phyloP scores from a whole-genome alignment of 2,329 filamentous ascomycete genomes.

The Aureobasidium sp. region DNA sequence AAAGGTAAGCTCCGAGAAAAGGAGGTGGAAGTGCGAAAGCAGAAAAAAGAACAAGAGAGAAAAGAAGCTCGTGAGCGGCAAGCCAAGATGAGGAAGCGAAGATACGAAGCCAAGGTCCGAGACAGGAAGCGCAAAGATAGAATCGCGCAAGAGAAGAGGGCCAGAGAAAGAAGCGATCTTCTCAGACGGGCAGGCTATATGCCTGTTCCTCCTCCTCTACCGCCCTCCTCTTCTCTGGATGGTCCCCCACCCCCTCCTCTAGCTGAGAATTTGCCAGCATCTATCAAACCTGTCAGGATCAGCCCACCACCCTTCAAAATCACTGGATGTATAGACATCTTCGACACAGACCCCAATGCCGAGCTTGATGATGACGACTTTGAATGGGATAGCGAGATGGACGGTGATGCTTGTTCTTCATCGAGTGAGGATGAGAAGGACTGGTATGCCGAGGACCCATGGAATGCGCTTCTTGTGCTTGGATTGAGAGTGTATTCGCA shows the following conservation, averaged over 20 bases:
- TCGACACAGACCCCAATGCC: slow-evolving; percentile 2
- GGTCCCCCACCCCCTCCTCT: neutral
- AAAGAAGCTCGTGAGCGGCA: slow-evolving; percentile 26
- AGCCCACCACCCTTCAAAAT: neutral
- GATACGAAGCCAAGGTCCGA: slow-evolving; percentile 17
- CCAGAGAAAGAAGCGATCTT: slow-evolving; percentile 8
- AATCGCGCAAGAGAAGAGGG: slow-evolving; percentile 22
- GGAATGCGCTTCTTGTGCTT: slow-evolving; percentile 55
- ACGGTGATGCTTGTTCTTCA: neutral
- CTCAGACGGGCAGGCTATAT: neutral
- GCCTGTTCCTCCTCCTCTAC: neutral
- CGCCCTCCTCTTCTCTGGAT: no score
- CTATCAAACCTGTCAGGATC: neutral
- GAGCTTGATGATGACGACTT: slow-evolving; percentile 28
- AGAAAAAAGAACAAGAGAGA: slow-evolving; percentile 27
- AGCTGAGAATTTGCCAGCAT: neutral
- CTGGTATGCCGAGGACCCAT: slow-evolving; percentile 45
- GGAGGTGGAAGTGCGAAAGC: slow-evolving; percentile 33
- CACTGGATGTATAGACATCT: neutral
- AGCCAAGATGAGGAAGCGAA: slow-evolving; percentile 7
- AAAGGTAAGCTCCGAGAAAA: slow-evolving; percentile 52
- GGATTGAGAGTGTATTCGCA: slow-evolving; percentile 51
- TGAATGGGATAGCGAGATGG: slow-evolving; percentile 27
- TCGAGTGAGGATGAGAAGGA: slow-evolving; percentile 22
- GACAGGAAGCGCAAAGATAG: slow-evolving; percentile 20